These are phyloP conservation scores for Stagonosporopsis cucurbitacearum DNA, from an alignment of 2,329 filamentous ascomycete genomes.

Conservation along the genomic window DNA sequence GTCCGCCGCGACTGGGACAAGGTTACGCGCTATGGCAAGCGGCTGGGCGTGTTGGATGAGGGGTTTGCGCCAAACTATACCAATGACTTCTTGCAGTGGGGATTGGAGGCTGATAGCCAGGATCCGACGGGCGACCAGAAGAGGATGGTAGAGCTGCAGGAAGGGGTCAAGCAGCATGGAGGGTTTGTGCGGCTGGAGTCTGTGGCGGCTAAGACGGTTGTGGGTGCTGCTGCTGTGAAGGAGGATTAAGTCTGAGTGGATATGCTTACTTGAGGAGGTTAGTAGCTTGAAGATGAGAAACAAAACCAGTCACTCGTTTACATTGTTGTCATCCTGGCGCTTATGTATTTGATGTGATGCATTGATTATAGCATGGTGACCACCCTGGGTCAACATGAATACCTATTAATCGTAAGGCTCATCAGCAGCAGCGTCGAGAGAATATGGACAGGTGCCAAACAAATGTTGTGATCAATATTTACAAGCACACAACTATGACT, in stretches of 20 bases:
- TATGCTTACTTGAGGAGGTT: neutral
- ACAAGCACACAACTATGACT: neutral
- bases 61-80: conserved; percentile 76
- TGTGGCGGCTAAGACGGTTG: conserved; percentile 20
- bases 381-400: too few species aligned
- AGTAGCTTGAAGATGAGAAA: neutral
- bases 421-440: neutral
- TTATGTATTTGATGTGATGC: neutral
- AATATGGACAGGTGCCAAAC: neutral
- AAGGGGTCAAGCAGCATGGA: conserved; percentile 68
- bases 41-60: conserved; percentile 69
- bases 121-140: conserved; percentile 78
- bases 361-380: neutral
- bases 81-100: conserved; percentile 73
- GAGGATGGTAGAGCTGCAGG: conserved; percentile 73
- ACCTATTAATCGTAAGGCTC: neutral
- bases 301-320: conserved; percentile 11
- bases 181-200: conserved; percentile 59
- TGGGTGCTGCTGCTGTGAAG: conserved; percentile 25
- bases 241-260: neutral
- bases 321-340: neutral
- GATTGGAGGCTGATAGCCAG: conserved; percentile 66
- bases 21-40: conserved; percentile 78
- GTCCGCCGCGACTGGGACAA: conserved; percentile 77
- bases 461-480: conserved; percentile 6